Percentiles rank a stretch among this genome's conserved stretches.
These are phyloP conservation scores for Hypoxylon sp. DNA, from an alignment of 2,329 filamentous ascomycete species.

Conservation along the genomic window DNA sequence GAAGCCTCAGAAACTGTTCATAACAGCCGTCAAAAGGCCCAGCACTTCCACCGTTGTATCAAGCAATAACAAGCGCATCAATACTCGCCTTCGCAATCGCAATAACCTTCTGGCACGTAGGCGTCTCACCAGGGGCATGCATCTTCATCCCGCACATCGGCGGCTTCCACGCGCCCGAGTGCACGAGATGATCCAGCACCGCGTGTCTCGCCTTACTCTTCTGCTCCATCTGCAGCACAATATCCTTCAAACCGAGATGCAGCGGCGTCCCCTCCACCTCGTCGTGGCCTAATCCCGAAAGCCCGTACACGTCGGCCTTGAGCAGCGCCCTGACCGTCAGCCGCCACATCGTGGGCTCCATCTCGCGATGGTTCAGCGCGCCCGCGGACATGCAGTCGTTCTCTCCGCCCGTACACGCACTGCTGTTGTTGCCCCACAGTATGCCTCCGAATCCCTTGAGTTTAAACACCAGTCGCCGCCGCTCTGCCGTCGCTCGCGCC, in stretches of 20 bases:
- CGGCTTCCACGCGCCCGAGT: slow-evolving; percentile 55
- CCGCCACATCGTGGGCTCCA: slow-evolving; percentile 69
- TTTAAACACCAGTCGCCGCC: slow-evolving; percentile 60
- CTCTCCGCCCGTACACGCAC: not conserved
- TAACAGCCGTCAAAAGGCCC: not conserved
- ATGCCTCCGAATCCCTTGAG: slow-evolving; percentile 64
- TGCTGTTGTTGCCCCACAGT: slow-evolving; percentile 54
- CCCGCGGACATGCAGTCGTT: slow-evolving; percentile 47
- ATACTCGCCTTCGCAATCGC: slow-evolving; percentile 67
- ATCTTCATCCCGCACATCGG: slow-evolving; percentile 47
- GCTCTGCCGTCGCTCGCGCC: slow-evolving; percentile 58
- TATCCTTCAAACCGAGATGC: slow-evolving; percentile 67
- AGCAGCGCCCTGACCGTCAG: slow-evolving; percentile 66
- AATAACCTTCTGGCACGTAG: slow-evolving; percentile 65
- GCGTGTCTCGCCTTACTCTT: slow-evolving; percentile 64
- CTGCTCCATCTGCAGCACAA: slow-evolving; percentile 67
- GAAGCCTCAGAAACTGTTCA: no score
- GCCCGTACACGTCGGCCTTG: slow-evolving; percentile 69
- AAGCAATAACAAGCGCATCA: slow-evolving; percentile 68
- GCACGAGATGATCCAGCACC: slow-evolving; percentile 61
- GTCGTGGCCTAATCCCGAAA: slow-evolving; percentile 44
- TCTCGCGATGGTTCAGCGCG: slow-evolving; percentile 58
- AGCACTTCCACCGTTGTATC: slow-evolving; percentile 25
- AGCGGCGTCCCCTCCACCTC: slow-evolving; percentile 43
- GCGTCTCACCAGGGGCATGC: slow-evolving; percentile 53